phyloP scores from a whole-genome alignment of 139 green algal genomes.

The Closterium sp. region DNA sequence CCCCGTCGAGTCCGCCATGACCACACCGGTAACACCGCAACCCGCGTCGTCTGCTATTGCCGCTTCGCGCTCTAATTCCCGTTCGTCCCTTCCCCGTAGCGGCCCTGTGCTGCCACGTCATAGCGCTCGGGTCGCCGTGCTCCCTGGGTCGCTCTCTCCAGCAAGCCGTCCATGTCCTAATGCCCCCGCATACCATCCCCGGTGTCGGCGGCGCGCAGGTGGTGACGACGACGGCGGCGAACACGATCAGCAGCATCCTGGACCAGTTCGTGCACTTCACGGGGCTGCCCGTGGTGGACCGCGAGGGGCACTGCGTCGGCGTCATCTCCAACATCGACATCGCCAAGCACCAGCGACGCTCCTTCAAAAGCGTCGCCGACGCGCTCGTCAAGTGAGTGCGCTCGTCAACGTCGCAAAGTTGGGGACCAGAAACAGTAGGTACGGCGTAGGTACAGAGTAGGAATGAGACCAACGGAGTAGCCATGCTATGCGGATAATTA shows the following conservation, averaged over 20 bases:
- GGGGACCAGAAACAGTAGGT: too few relatives aligned
- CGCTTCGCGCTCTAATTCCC: neutral
- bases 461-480: too few relatives aligned
- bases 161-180: neutral
- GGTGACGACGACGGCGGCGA: conserved; percentile 20
- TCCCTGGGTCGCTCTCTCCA: neutral
- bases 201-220: neutral
- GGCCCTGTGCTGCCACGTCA: neutral
- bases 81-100: neutral
- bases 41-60: neutral
- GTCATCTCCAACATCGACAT: conserved; percentile 35
- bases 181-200: too few relatives aligned
- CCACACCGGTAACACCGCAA: neutral
- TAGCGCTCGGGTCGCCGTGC: neutral
- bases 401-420: too few relatives aligned
- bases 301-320: conserved; percentile 25
- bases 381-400: neutral
- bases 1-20: conserved; percentile 11
- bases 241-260: conserved; percentile 15
- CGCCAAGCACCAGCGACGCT: conserved; percentile 43
- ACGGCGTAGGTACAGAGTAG: too few relatives aligned
- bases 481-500: too few relatives aligned
- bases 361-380: neutral
- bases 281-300: conserved; percentile 34
- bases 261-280: conserved; percentile 41